Conservation (phyloP, 495 filamentous ascomycete genomes). For the Penicillium paxilli region DNA sequence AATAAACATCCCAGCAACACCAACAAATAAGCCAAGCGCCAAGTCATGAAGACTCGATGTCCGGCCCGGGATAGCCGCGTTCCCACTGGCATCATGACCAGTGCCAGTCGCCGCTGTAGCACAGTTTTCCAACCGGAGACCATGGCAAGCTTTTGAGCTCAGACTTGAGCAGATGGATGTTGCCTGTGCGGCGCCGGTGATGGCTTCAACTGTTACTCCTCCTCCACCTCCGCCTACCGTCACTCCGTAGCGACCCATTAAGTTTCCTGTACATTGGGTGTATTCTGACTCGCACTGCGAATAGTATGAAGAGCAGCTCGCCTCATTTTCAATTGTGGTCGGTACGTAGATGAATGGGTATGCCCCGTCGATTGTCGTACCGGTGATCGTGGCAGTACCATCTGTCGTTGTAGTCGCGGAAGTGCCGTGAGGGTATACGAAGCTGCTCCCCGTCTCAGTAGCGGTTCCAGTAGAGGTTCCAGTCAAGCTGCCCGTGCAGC, state of each 20-base stretch:
- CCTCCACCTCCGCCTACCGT: conserved; percentile 43
- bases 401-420: conserved; percentile 32
- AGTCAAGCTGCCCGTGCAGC: conserved; percentile 60
- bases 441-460: conserved; percentile 30
- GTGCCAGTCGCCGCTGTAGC: conserved; percentile 35
- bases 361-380: conserved; percentile 40
- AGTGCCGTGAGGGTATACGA: conserved; percentile 36
- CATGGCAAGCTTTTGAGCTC: conserved; percentile 59
- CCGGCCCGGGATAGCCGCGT: conserved; percentile 26
- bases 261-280: conserved; percentile 57
- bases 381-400: conserved; percentile 40
- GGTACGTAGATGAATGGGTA: conserved; percentile 69
- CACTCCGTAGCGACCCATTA: conserved; percentile 51
- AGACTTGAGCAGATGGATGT: conserved; percentile 66
- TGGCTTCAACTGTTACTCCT: conserved; percentile 64
- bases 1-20: conserved; percentile 45
- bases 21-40: conserved; percentile 41
- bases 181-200: conserved; percentile 50
- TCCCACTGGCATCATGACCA: conserved; percentile 32
- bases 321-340: conserved; percentile 62
- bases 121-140: conserved; percentile 56
- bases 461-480: conserved; percentile 26
- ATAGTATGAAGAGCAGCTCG: conserved; percentile 67
- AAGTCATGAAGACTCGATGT: conserved; percentile 41
- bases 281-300: conserved; percentile 65